Conservation (phyloP, 2,329 filamentous ascomycete genomes). For the Dothistroma pini region DNA sequence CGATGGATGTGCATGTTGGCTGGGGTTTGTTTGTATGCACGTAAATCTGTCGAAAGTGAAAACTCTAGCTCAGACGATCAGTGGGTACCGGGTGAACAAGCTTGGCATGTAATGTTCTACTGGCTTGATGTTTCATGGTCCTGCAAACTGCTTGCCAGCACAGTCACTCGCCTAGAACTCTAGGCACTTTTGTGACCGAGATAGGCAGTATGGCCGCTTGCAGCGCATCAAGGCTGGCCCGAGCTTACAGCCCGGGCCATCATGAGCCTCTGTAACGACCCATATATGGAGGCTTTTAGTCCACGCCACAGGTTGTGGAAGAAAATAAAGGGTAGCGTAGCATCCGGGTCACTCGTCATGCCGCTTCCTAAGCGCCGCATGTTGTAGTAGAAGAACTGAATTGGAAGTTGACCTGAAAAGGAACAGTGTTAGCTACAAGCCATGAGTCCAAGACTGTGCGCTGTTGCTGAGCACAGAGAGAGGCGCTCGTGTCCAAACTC, state of each 20-base stretch:
- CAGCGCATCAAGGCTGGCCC: background rate
- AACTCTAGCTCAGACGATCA: background rate
- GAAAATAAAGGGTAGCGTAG: conserved; percentile 30
- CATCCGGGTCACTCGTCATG: conserved; percentile 30
- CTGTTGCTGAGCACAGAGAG: too few species aligned
- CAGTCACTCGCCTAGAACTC: background rate
- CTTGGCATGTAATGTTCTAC: too few species aligned
- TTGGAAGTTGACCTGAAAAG: conserved; percentile 17
- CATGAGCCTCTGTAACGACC: conserved; percentile 3
- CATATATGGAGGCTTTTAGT: conserved; percentile 2
- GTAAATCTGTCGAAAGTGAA: background rate
- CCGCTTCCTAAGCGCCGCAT: conserved; percentile 34
- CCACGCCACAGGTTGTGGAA: conserved; percentile 13
- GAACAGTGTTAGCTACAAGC: too few species aligned
- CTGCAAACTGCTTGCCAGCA: background rate
- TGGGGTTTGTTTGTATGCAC: background rate
- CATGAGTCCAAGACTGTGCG: too few species aligned
- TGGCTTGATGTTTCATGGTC: too few species aligned
- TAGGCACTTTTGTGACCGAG: too few species aligned
- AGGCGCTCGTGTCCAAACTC: too few species aligned
- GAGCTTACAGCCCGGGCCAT: conserved; percentile 6
- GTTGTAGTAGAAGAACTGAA: conserved; percentile 37
- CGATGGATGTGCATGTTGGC: background rate
- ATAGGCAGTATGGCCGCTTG: background rate
- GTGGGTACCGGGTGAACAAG: background rate